phyloP scores from a whole-genome alignment of 2,329 filamentous ascomycete species.

The Colletotrichum filicis region DNA sequence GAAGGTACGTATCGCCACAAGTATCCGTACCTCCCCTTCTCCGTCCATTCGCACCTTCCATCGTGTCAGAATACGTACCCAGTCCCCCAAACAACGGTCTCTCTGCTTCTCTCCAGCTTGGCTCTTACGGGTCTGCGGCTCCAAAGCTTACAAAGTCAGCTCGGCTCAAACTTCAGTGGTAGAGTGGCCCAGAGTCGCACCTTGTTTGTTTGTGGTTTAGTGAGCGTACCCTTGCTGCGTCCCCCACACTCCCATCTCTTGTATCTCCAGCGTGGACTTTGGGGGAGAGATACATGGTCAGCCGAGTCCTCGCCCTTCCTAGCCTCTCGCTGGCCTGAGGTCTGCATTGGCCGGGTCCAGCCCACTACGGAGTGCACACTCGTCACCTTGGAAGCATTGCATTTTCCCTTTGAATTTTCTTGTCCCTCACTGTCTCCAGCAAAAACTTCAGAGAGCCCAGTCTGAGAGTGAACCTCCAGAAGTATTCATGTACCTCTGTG shows the following conservation, averaged over 20 bases:
- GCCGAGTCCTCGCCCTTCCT: neutral
- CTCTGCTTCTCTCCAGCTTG: neutral
- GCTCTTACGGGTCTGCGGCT: neutral
- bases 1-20: neutral
- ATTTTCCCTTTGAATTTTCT: neutral
- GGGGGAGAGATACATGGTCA: neutral
- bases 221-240: neutral
- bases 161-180: neutral
- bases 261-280: neutral
- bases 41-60: no score
- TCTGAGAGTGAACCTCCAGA: neutral
- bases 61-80: neutral
- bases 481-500: neutral
- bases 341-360: constrained; percentile 5
- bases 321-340: neutral
- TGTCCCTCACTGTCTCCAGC: neutral
- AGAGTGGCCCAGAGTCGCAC: neutral
- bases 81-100: neutral
- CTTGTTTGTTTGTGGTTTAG: constrained; percentile 17
- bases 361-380: neutral
- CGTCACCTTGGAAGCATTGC: constrained; percentile 7
- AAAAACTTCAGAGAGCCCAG: neutral
- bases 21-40: neutral
- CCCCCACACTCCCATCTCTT: neutral
- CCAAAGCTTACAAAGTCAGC: constrained; percentile 21